Conservation (phyloP, 768 basidiomycete species). For the Termitomyces bulborhizus region DNA sequence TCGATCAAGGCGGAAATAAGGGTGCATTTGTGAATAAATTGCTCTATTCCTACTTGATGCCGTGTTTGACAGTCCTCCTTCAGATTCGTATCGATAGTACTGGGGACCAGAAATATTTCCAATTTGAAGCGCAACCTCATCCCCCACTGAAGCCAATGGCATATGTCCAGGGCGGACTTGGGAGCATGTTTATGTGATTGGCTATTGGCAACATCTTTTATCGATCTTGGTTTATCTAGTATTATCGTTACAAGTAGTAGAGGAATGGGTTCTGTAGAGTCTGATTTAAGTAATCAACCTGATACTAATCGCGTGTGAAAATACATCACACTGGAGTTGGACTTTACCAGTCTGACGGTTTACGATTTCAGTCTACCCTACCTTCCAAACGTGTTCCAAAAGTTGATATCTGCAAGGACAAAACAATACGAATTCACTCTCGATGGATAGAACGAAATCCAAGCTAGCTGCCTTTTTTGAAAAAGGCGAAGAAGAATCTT, state of each 20-base stretch:
- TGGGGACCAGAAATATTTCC: constrained; percentile 68
- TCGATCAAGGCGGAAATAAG: constrained; percentile 88
- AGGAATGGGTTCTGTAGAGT: not conserved
- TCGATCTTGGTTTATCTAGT: constrained; percentile 1
- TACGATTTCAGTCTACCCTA: not conserved
- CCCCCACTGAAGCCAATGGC: constrained; percentile 94
- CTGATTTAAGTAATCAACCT: not conserved
- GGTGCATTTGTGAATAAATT: constrained; percentile 72
- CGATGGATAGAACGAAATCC: constrained; percentile 59
- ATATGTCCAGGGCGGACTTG: constrained; percentile 63
- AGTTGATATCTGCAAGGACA: not conserved
- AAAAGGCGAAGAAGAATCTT: constrained; percentile 77
- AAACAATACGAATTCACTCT: not conserved
- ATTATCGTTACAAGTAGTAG: not conserved
- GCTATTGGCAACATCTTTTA: not conserved
- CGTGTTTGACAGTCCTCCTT: constrained; percentile 3
- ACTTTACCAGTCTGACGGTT: not conserved
- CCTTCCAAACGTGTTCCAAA: not conserved
- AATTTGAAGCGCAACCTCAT: constrained; percentile 84
- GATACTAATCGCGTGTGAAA: not conserved
- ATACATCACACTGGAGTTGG: not conserved
- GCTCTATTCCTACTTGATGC: not conserved
- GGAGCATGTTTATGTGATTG: constrained; percentile 59
- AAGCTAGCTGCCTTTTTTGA: constrained; percentile 81
- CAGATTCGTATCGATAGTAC: constrained; percentile 79